Conservation (phyloP, 2,329 filamentous ascomycete genomes). For the Pseudogymnoascus sp. region DNA sequence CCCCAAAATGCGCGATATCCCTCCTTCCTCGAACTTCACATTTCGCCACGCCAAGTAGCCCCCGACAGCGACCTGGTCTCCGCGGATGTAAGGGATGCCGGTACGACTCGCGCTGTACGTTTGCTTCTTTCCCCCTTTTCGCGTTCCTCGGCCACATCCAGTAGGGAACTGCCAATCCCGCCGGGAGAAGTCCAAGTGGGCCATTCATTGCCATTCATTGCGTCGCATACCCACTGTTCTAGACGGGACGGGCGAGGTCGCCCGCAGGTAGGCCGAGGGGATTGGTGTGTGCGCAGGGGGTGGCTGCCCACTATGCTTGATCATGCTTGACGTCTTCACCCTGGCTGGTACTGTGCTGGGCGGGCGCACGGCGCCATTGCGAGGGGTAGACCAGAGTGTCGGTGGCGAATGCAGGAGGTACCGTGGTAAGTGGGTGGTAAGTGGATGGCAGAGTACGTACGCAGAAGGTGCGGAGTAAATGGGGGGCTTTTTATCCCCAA, state of each 20-base stretch:
- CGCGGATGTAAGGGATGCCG: neutral
- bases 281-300: neutral
- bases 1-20: neutral
- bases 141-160: neutral
- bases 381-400: neutral
- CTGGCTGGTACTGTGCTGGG: neutral
- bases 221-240: neutral
- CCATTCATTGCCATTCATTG: too few relatives aligned
- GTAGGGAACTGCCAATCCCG: neutral
- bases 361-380: neutral
- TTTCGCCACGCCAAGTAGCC: neutral
- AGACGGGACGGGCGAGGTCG: neutral
- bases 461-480: neutral
- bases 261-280: neutral
- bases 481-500: neutral
- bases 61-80: neutral
- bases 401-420: neutral
- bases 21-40: neutral
- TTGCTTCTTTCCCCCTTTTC: neutral
- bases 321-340: neutral
- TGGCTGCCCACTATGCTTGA: neutral
- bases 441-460: neutral
- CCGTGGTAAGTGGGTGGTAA: neutral
- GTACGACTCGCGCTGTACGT: neutral
- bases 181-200: neutral